These are phyloP conservation scores for Nymphaea colorata DNA, from an alignment of 164 flowering plant species.

Conservation along the genomic window DNA sequence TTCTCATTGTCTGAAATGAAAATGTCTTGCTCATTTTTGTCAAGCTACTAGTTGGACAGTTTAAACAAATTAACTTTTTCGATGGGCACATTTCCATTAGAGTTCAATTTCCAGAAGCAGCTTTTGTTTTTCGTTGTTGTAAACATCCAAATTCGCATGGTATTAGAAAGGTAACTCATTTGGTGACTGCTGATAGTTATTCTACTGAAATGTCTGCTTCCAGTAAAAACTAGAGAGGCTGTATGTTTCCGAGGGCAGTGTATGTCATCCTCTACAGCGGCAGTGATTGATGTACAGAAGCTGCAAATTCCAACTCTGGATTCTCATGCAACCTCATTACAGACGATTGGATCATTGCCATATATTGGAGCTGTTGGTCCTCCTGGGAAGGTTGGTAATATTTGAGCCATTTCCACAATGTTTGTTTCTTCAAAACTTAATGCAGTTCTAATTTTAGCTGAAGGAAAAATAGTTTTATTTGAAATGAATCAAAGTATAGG, in stretches of 20 bases:
- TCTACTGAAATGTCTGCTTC: conserved; percentile 10
- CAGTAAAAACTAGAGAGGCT: conserved; percentile 41
- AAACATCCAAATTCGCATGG: background rate
- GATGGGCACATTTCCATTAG: background rate
- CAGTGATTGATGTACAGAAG: conserved; percentile 51
- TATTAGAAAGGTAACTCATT: background rate
- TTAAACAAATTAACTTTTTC: background rate
- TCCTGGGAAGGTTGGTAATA: conserved; percentile 40
- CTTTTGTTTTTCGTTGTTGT: background rate
- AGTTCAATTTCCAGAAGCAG: background rate
- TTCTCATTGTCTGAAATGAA: background rate
- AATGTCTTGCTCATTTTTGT: background rate
- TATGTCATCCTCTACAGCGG: conserved; percentile 36
- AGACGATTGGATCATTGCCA: conserved; percentile 40
- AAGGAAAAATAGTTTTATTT: background rate
- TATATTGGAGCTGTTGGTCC: conserved; percentile 35
- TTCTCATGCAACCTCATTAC: conserved; percentile 25
- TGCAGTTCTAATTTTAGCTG: background rate
- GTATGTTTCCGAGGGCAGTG: conserved; percentile 40
- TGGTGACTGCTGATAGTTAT: background rate
- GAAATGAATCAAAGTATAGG: background rate
- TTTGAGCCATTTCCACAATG: background rate
- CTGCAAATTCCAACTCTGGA: conserved; percentile 46
- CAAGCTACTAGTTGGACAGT: background rate
- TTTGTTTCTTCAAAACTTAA: background rate